Evolutionary conservation across 371 early-diverging fungal species (phyloP).

Genomic region (Zychaea mexicana): DNA sequence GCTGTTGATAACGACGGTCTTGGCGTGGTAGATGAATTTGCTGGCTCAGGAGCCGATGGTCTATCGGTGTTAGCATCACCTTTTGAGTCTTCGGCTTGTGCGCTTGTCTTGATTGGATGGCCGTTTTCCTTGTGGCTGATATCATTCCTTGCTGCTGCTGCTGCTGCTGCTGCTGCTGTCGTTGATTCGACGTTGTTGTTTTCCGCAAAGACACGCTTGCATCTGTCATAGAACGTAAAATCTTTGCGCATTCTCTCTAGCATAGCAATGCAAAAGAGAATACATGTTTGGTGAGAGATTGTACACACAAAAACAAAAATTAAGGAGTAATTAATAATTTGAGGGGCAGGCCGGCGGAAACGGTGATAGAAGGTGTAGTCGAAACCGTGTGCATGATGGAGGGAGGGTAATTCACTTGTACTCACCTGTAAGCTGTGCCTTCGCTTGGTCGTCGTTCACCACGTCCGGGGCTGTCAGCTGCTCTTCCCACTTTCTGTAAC

Average conservation of each 20-base stretch:
- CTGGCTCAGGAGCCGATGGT: no score
- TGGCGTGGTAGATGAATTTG: no score
- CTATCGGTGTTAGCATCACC: no score
- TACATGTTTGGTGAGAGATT: no score
- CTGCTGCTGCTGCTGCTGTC: background rate
- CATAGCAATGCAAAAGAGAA: no score
- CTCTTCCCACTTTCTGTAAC: constrained; percentile 25
- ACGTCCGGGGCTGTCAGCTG: constrained; percentile 19
- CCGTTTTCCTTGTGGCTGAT: background rate
- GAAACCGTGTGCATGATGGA: background rate
- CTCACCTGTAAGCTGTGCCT: background rate
- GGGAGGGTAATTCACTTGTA: background rate
- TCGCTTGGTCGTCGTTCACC: constrained; percentile 10
- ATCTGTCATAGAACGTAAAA: constrained; percentile 37
- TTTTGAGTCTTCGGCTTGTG: background rate
- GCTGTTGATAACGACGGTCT: no score
- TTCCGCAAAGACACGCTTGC: constrained; percentile 26
- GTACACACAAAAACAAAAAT: background rate
- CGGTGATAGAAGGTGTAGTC: no score
- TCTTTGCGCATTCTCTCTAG: constrained; percentile 37
- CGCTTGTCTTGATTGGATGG: background rate
- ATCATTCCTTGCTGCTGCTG: no score
- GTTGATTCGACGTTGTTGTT: background rate
- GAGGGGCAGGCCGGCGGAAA: no score
- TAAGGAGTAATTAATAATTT: background rate